These are phyloP conservation scores for Fraxinus anomala DNA, from an alignment of 257 asterid species.

Conservation along the genomic window DNA sequence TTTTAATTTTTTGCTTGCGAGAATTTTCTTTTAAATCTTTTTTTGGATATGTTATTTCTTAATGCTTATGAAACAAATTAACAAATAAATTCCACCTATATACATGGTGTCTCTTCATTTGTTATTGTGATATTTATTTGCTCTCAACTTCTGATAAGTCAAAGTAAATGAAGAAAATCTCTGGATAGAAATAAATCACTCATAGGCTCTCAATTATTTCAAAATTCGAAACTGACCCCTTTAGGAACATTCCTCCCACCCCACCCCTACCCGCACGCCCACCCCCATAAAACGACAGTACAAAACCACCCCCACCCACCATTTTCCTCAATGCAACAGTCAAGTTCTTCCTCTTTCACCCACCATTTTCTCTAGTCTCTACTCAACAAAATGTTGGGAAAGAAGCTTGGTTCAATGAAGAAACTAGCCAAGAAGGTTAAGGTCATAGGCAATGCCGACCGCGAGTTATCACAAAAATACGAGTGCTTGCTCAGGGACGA, in stretches of 20 bases:
- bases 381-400: slow-evolving; percentile 48
- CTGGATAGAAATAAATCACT: slow-evolving; percentile 27
- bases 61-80: neutral
- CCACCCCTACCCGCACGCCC: slow-evolving; percentile 1
- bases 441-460: slow-evolving; percentile 18
- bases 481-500: slow-evolving; percentile 44
- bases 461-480: slow-evolving; percentile 23
- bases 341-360: slow-evolving; percentile 6
- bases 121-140: slow-evolving; percentile 1
- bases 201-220: slow-evolving; percentile 12
- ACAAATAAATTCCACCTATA: neutral
- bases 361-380: neutral
- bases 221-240: slow-evolving; percentile 33
- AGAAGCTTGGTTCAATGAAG: slow-evolving; percentile 70
- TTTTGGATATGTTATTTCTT: neutral
- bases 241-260: slow-evolving; percentile 14
- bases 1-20: no score
- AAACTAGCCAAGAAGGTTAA: slow-evolving; percentile 61
- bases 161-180: slow-evolving; percentile 26
- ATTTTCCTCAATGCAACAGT: slow-evolving; percentile 26
- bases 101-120: neutral
- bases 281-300: slow-evolving; percentile 22
- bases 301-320: slow-evolving; percentile 37
- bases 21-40: neutral
- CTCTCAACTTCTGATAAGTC: slow-evolving; percentile 27